Evolutionary conservation across 1,284 basidiomycete species (phyloP).

Genomic region (Papiliotrema terrestris): DNA sequence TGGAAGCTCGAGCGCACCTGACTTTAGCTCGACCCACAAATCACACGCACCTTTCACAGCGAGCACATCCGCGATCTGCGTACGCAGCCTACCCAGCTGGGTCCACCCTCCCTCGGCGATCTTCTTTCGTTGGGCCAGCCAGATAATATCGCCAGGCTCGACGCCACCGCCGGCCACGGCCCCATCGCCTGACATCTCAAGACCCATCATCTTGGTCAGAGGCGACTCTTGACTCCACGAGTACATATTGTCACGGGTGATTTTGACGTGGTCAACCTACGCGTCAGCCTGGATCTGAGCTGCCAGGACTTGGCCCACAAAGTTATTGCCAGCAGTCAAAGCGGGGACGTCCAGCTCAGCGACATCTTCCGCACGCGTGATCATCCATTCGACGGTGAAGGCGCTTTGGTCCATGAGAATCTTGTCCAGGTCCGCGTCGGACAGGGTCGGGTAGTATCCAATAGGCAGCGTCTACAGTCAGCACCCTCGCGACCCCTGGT

Average conservation of each 20-base stretch:
- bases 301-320: constrained; percentile 23
- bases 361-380: constrained; percentile 38
- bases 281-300: not conserved
- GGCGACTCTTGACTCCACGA: constrained; percentile 41
- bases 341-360: constrained; percentile 29
- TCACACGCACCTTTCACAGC: constrained; percentile 61
- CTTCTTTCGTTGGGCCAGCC: constrained; percentile 53
- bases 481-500: not conserved
- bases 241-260: constrained; percentile 38
- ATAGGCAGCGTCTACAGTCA: constrained; percentile 44
- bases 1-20: constrained; percentile 59
- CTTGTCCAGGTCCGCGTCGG: constrained; percentile 44
- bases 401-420: constrained; percentile 43
- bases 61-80: constrained; percentile 60
- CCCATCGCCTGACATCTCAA: constrained; percentile 29
- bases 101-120: constrained; percentile 65
- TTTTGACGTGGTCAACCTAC: constrained; percentile 33
- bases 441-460: constrained; percentile 46
- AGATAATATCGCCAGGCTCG: constrained; percentile 54
- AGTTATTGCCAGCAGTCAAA: constrained; percentile 30
- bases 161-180: constrained; percentile 32
- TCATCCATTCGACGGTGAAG: constrained; percentile 47
- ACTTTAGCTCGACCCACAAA: not conserved
- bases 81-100: constrained; percentile 67
- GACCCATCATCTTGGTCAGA: constrained; percentile 32